A percentile compares a stretch with the other conserved stretches of the same genome.
Evolutionary conservation across 257 asterid genomes (phyloP).

Genomic region (Fraxinus cuspidata): DNA sequence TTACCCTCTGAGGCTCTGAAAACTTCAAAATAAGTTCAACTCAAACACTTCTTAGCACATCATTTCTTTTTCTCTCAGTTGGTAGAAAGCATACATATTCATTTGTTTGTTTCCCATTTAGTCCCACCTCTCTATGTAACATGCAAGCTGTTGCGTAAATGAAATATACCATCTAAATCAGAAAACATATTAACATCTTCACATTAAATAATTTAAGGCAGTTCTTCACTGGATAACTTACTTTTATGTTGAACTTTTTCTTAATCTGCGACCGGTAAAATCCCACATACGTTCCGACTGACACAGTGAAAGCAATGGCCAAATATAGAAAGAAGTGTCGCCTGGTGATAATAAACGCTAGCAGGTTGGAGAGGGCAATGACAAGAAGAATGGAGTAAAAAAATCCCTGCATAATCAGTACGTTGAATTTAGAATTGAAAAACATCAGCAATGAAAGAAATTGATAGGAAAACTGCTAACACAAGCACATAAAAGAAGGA

Average conservation of each 20-base stretch:
- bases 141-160: too few species aligned
- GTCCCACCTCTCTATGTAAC: too few species aligned
- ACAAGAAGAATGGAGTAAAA: conserved; percentile 47
- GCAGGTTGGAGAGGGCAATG: conserved; percentile 50
- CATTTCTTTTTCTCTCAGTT: too few species aligned
- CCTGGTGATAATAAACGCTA: conserved; percentile 61
- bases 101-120: too few species aligned
- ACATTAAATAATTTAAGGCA: not conserved
- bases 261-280: conserved; percentile 68
- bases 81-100: too few species aligned
- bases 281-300: conserved; percentile 68
- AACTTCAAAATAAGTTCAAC: too few species aligned
- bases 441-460: conserved; percentile 11
- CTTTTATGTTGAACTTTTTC: conserved; percentile 82
- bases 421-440: not conserved
- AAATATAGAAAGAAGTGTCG: conserved; percentile 60
- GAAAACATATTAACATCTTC: too few species aligned
- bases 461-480: not conserved
- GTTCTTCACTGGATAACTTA: conserved; percentile 33
- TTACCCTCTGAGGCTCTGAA: too few species aligned
- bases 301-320: conserved; percentile 54
- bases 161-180: too few species aligned
- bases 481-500: conserved; percentile 14
- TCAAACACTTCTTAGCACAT: too few species aligned
- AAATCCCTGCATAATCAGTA: conserved; percentile 69